phyloP scores from a whole-genome alignment of 2,329 filamentous ascomycete genomes.

The Scytalidium sp. region DNA sequence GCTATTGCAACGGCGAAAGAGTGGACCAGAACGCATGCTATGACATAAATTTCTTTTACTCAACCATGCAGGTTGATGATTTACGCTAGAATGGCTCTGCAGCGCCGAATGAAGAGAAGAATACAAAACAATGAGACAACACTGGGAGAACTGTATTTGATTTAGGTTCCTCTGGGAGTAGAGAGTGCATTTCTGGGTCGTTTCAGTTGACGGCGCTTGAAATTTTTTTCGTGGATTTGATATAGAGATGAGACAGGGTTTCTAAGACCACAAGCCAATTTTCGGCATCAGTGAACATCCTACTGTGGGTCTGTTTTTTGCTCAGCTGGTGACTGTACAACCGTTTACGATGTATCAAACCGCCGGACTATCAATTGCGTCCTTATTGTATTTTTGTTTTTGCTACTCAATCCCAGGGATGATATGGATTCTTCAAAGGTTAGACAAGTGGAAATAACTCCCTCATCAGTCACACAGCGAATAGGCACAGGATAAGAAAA shows the following conservation, averaged over 20 bases:
- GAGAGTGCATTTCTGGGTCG: neutral
- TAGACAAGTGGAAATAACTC: no score
- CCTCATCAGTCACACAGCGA: no score
- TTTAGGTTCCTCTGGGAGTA: neutral
- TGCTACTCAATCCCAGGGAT: no score
- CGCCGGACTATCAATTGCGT: no score
- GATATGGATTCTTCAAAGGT: no score
- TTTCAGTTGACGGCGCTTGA: neutral
- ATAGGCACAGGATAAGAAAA: no score
- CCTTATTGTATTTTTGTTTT: no score
- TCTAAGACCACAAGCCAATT: neutral
- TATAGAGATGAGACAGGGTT: neutral
- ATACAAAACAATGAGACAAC: neutral
- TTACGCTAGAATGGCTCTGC: neutral
- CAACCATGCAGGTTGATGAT: conserved; percentile 1
- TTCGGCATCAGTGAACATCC: neutral
- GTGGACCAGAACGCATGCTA: conserved; percentile 64
- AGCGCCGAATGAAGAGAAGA: neutral
- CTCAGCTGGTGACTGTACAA: neutral
- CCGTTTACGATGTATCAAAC: neutral
- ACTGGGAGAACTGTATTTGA: neutral
- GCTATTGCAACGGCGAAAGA: conserved; percentile 90
- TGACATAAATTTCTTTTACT: conserved; percentile 18
- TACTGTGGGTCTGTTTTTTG: neutral
- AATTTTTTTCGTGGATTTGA: neutral